Percentiles rank a stretch among this genome's conserved stretches.
Evolutionary conservation across 2,329 filamentous ascomycete species (phyloP).

Genomic region (Aspergillus unguis): DNA sequence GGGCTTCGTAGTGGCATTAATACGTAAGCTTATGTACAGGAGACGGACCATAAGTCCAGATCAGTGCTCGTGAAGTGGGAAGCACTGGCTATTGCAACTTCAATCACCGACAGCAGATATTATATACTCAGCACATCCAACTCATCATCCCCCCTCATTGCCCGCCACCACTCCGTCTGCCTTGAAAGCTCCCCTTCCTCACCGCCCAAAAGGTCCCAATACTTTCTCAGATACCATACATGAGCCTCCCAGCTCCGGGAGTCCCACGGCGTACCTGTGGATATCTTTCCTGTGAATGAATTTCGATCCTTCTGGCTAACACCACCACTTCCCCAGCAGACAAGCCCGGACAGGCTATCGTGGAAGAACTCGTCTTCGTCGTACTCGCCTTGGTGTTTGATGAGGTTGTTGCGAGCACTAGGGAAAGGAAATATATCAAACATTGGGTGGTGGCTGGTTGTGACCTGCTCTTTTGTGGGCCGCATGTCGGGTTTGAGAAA

Average conservation of each 20-base stretch:
- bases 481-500: conserved; percentile 21
- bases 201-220: conserved; percentile 34
- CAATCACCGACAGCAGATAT: too few species aligned
- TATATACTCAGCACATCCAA: conserved; percentile 8
- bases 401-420: conserved; percentile 18
- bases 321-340: conserved; percentile 20
- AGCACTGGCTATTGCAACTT: too few species aligned
- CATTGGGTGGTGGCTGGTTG: conserved; percentile 18
- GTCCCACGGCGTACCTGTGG: conserved; percentile 45
- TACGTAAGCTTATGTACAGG: too few species aligned
- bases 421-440: conserved; percentile 22
- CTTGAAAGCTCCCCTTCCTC: conserved; percentile 36
- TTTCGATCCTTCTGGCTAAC: conserved; percentile 16
- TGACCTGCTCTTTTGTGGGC: conserved; percentile 20
- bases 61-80: too few species aligned
- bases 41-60: too few species aligned
- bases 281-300: conserved; percentile 11
- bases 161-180: conserved; percentile 24
- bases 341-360: conserved; percentile 17
- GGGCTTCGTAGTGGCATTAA: too few species aligned
- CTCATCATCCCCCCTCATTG: conserved; percentile 18
- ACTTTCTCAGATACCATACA: conserved; percentile 46
- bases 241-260: conserved; percentile 46
- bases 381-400: conserved; percentile 10
- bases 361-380: conserved; percentile 21